Evolutionary conservation across 495 filamentous ascomycete genomes (phyloP).

Genomic region (Hypoxylon subgilvum): DNA sequence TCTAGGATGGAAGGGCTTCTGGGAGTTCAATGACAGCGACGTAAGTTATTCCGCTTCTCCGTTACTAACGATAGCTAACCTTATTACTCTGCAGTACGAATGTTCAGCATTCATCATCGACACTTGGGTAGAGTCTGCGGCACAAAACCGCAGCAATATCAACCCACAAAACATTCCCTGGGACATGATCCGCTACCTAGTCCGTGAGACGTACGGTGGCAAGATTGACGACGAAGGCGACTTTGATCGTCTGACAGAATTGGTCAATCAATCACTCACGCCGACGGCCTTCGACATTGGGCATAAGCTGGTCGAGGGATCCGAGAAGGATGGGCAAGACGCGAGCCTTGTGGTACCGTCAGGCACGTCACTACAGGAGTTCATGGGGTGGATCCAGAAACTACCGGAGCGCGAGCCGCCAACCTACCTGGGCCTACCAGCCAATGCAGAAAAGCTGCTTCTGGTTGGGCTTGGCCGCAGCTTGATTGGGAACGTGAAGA

Average conservation of each 20-base stretch:
- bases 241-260: conserved; percentile 69
- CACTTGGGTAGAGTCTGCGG: conserved; percentile 85
- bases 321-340: conserved; percentile 52
- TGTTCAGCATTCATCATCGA: conserved; percentile 96
- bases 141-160: conserved; percentile 85
- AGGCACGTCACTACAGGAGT: conserved; percentile 81
- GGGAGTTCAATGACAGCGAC: conserved; percentile 99
- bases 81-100: conserved; percentile 74
- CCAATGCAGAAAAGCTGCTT: conserved; percentile 95
- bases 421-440: conserved; percentile 93
- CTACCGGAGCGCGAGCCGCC: conserved; percentile 95
- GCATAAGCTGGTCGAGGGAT: conserved; percentile 79
- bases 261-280: conserved; percentile 80
- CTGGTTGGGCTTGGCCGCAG: conserved; percentile 86
- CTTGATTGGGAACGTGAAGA: conserved; percentile 82
- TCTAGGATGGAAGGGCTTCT: conserved; percentile 97
- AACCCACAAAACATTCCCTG: conserved; percentile 93
- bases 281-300: conserved; percentile 88
- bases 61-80: conserved; percentile 1
- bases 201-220: conserved; percentile 94
- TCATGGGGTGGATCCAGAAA: conserved; percentile 87
- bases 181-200: conserved; percentile 92
- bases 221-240: conserved; percentile 96
- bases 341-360: conserved; percentile 75
- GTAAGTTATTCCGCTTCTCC: conserved; percentile 62